These are phyloP conservation scores for Pseudogymnoascus sp. DNA, from an alignment of 2,329 filamentous ascomycete genomes.

Conservation along the genomic window DNA sequence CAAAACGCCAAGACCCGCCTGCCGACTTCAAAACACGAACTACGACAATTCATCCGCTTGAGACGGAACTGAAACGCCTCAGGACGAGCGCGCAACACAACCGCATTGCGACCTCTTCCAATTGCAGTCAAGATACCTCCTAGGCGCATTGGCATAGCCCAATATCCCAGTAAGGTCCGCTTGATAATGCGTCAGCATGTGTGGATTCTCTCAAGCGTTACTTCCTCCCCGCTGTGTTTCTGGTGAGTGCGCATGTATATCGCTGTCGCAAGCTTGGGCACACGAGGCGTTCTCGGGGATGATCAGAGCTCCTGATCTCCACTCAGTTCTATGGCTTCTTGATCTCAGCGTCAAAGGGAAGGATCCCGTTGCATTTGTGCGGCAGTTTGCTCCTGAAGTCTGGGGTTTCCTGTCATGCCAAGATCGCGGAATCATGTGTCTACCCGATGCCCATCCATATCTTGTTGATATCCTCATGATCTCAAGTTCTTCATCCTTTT, in stretches of 20 bases:
- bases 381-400: constrained; percentile 7
- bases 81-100: neutral
- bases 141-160: neutral
- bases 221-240: neutral
- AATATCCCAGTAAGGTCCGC: neutral
- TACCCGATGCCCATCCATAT: neutral
- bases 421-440: constrained; percentile 3
- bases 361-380: constrained; percentile 1
- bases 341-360: constrained; percentile 1
- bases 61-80: constrained; percentile 1
- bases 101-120: neutral
- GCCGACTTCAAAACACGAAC: neutral
- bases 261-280: neutral
- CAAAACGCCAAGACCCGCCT: neutral
- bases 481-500: neutral
- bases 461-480: constrained; percentile 2
- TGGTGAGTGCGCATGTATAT: neutral
- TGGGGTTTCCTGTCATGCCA: neutral
- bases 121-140: neutral
- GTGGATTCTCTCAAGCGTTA: neutral
- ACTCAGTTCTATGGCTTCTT: neutral
- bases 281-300: neutral
- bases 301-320: constrained; percentile 5
- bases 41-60: neutral
- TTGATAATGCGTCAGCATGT: neutral